Conservation (phyloP, 352 stramenopile genomes). For the Pseudoperonospora humuli region DNA sequence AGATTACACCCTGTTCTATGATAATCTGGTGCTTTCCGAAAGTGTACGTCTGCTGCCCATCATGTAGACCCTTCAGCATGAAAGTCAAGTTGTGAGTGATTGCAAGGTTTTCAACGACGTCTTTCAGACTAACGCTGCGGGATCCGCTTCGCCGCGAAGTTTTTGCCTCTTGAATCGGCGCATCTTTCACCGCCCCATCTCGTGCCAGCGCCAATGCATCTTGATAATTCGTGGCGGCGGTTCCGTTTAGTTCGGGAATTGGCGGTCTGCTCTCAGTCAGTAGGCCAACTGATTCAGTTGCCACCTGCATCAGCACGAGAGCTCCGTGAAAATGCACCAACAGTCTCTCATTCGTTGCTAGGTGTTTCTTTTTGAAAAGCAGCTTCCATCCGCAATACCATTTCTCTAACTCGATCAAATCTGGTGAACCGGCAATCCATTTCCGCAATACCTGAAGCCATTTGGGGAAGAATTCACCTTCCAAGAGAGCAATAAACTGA, state of each 20-base stretch:
- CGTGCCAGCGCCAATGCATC: slow-evolving; percentile 56
- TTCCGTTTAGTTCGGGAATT: slow-evolving; percentile 46
- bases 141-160: slow-evolving; percentile 21
- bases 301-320: slow-evolving; percentile 57
- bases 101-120: slow-evolving; percentile 78
- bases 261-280: slow-evolving; percentile 7
- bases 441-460: slow-evolving; percentile 80
- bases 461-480: slow-evolving; percentile 89
- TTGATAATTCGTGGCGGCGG: slow-evolving; percentile 57
- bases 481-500: slow-evolving; percentile 76
- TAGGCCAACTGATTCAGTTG: slow-evolving; percentile 16
- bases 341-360: slow-evolving; percentile 53
- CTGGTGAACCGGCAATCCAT: slow-evolving; percentile 52
- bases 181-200: slow-evolving; percentile 21
- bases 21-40: slow-evolving; percentile 80
- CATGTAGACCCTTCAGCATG: slow-evolving; percentile 64
- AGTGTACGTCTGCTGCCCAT: slow-evolving; percentile 72
- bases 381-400: slow-evolving; percentile 85
- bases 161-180: slow-evolving; percentile 13
- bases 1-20: slow-evolving; percentile 81
- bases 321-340: slow-evolving; percentile 73
- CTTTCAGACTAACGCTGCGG: slow-evolving; percentile 60
- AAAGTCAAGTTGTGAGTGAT: slow-evolving; percentile 77
- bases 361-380: slow-evolving; percentile 58
- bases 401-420: slow-evolving; percentile 56